Percentiles rank a stretch among this genome's conserved stretches.
Evolutionary conservation across 345 rosid species (phyloP).

Genomic region (Xanthoceras sorbifolium): DNA sequence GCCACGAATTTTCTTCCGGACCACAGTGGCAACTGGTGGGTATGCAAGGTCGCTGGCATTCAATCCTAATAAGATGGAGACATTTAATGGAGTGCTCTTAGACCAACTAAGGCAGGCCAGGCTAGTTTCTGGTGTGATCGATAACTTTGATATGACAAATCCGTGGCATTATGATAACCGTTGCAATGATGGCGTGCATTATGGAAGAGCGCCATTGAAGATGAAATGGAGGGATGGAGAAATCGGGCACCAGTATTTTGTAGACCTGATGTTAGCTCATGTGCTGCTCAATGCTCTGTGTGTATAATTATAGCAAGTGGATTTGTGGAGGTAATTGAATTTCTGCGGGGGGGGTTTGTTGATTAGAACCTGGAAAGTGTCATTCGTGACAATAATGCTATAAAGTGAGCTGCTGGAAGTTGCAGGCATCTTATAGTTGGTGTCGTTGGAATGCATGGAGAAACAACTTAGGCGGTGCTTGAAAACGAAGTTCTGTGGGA

Average conservation of each 20-base stretch:
- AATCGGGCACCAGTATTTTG: constrained; percentile 96
- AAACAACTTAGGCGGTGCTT: constrained; percentile 7
- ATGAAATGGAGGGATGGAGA: constrained; percentile 90
- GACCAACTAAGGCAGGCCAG: constrained; percentile 71
- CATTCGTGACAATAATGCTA: background rate
- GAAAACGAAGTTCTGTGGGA: constrained; percentile 4
- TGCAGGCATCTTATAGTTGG: background rate
- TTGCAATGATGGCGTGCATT: constrained; percentile 92
- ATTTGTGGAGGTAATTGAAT: background rate
- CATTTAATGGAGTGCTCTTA: constrained; percentile 62
- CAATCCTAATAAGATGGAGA: constrained; percentile 93
- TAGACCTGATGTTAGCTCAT: constrained; percentile 91
- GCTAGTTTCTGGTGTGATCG: constrained; percentile 68
- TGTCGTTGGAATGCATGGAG: constrained; percentile 3
- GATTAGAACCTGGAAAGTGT: constrained; percentile 7
- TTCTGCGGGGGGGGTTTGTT: background rate
- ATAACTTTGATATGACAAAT: constrained; percentile 85
- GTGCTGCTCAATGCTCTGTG: constrained; percentile 81
- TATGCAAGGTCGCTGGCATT: constrained; percentile 71
- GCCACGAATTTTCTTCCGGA: constrained; percentile 69
- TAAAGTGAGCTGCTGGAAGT: constrained; percentile 11
- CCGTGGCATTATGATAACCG: constrained; percentile 96
- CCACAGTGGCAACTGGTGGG: constrained; percentile 85
- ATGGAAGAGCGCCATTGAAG: constrained; percentile 84
- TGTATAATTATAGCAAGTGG: constrained; percentile 30